phyloP scores from a whole-genome alignment of 306 rosid genomes.

The Inga laurina region DNA sequence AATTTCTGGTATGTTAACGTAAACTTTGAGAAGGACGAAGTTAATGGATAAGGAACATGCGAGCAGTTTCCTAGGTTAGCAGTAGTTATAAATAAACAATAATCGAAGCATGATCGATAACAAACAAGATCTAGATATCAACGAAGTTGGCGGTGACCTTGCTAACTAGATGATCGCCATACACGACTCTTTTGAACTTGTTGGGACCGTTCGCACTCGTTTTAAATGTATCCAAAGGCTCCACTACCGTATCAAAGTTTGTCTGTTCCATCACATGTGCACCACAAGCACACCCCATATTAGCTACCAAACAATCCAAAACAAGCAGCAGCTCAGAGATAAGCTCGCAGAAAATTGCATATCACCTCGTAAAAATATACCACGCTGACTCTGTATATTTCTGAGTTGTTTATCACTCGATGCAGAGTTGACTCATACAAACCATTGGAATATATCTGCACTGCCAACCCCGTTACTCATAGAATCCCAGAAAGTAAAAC shows the following conservation, averaged over 20 bases:
- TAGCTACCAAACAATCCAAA: neutral
- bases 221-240: conserved; percentile 70
- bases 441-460: conserved; percentile 91
- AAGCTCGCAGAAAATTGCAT: neutral
- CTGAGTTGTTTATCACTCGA: conserved; percentile 65
- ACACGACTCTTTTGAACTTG: conserved; percentile 64
- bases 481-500: neutral
- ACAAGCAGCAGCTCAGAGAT: neutral
- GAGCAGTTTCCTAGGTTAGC: neutral
- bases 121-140: neutral
- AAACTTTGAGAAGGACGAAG: neutral
- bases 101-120: neutral
- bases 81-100: neutral
- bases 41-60: neutral
- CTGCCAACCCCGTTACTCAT: neutral
- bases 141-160: conserved; percentile 73
- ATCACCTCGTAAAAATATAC: conserved; percentile 87
- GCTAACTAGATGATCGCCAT: conserved; percentile 79
- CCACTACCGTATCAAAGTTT: conserved; percentile 79
- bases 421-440: conserved; percentile 89
- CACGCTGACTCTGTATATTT: conserved; percentile 74
- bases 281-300: neutral
- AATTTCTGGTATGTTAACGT: neutral
- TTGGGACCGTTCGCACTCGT: conserved; percentile 52
- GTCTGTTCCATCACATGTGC: conserved; percentile 53